phyloP scores from a whole-genome alignment of 2,329 filamentous ascomycete genomes.

The Hypoxylon sp. region DNA sequence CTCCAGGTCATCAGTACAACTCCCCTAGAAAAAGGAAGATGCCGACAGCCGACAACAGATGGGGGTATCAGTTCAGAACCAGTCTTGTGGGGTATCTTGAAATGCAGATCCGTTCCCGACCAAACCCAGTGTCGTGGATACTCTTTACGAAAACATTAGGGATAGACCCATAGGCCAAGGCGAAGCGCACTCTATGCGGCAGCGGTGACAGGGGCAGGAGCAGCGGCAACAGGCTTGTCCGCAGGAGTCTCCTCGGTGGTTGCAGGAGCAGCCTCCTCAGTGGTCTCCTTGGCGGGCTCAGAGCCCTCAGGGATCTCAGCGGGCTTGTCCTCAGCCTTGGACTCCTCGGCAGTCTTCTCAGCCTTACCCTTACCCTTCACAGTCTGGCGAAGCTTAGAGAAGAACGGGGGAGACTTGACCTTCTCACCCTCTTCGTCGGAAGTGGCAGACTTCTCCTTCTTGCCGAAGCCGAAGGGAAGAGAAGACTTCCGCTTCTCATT shows the following conservation, averaged over 20 bases:
- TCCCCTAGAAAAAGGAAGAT: conserved; percentile 44
- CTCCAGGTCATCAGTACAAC: conserved; percentile 45
- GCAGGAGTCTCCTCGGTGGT: conserved; percentile 45
- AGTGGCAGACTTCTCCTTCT: conserved; percentile 75
- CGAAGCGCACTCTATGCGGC: conserved; percentile 52
- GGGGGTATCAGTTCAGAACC: conserved; percentile 55
- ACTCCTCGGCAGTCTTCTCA: conserved; percentile 49
- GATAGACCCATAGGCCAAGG: conserved; percentile 40
- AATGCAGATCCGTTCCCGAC: conserved; percentile 57
- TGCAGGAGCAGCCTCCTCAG: conserved; percentile 36
- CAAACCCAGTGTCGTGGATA: conserved; percentile 52
- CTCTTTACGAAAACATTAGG: conserved; percentile 52
- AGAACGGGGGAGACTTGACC: conserved; percentile 65
- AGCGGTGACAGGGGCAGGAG: conserved; percentile 52
- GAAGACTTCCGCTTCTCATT: conserved; percentile 85
- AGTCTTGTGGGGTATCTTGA: conserved; percentile 56
- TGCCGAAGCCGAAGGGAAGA: conserved; percentile 79
- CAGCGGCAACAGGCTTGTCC: conserved; percentile 49
- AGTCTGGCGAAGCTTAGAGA: conserved; percentile 68
- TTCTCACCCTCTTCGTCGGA: conserved; percentile 74
- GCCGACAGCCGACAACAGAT: conserved; percentile 46
- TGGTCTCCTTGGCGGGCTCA: conserved; percentile 42
- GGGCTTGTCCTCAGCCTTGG: conserved; percentile 46
- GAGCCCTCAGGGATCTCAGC: conserved; percentile 46
- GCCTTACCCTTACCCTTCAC: conserved; percentile 54